Percentiles rank a stretch among this genome's conserved stretches.
Conservation (phyloP, 129 eudicot species). For the Logfia minima region DNA sequence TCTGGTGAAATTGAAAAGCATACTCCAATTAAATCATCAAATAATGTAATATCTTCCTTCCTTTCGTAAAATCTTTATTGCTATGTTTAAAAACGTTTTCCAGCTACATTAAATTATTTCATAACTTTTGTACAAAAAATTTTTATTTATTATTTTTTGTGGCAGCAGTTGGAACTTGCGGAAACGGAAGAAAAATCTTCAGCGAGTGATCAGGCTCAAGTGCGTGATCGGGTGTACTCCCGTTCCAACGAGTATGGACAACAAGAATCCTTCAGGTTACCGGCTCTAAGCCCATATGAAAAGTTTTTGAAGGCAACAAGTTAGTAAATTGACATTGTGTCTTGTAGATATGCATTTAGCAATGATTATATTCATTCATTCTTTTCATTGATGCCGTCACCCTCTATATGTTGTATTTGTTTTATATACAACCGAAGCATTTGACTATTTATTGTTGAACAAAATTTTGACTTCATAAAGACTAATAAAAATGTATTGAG, state of each 20-base stretch:
- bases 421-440: neutral
- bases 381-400: neutral
- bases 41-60: conserved; percentile 32
- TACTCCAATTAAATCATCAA: conserved; percentile 19
- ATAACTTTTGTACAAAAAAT: neutral
- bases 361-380: conserved; percentile 10
- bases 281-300: conserved; percentile 77
- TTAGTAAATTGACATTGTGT: conserved; percentile 26
- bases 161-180: conserved; percentile 31
- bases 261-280: conserved; percentile 59
- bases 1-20: conserved; percentile 37
- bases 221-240: conserved; percentile 17
- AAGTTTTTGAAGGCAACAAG: conserved; percentile 69
- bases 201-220: conserved; percentile 26
- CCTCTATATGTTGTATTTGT: neutral
- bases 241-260: conserved; percentile 44
- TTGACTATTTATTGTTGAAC: neutral
- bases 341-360: conserved; percentile 6
- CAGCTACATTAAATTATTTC: too few relatives aligned
- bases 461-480: conserved; percentile 7
- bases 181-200: conserved; percentile 22
- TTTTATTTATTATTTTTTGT: neutral
- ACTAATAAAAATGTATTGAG: neutral
- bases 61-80: neutral
- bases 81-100: conserved; percentile 1